Conservation (phyloP, 169 alveolate genomes). For the Cryptosporidium xiaoi region DNA sequence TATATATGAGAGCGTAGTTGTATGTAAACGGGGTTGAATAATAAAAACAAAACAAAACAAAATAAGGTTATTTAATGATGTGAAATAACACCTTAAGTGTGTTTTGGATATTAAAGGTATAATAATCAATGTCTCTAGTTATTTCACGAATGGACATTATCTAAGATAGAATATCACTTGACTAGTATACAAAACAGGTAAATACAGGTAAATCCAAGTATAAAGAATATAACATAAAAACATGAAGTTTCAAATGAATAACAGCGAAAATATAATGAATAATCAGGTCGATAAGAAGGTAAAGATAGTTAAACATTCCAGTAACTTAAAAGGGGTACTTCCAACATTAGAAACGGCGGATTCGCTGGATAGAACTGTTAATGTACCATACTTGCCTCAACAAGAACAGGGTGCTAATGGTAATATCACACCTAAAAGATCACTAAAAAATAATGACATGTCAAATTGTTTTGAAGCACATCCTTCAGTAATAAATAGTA, state of each 20-base stretch:
- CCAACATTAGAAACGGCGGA: constrained; percentile 47
- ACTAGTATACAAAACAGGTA: neutral
- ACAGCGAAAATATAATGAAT: neutral
- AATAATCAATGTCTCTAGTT: neutral
- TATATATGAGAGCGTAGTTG: no score
- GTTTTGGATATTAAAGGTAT: no score
- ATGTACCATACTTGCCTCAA: neutral
- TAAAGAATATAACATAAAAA: neutral
- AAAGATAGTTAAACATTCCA: constrained; percentile 52
- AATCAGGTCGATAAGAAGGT: constrained; percentile 6
- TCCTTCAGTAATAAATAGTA: constrained; percentile 31
- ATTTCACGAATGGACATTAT: neutral
- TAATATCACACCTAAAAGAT: constrained; percentile 42
- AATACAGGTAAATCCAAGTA: neutral
- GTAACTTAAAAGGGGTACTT: neutral
- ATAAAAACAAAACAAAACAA: no score
- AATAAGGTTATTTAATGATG: no score
- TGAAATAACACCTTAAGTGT: no score
- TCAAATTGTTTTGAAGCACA: constrained; percentile 1
- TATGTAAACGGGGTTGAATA: no score
- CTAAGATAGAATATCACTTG: neutral
- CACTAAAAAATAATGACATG: neutral
- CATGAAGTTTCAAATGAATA: neutral
- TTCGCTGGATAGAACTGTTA: constrained; percentile 26
- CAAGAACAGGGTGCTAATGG: neutral